Evolutionary conservation across 768 basidiomycete species (phyloP).

Genomic region (Saitozyma sp.): DNA sequence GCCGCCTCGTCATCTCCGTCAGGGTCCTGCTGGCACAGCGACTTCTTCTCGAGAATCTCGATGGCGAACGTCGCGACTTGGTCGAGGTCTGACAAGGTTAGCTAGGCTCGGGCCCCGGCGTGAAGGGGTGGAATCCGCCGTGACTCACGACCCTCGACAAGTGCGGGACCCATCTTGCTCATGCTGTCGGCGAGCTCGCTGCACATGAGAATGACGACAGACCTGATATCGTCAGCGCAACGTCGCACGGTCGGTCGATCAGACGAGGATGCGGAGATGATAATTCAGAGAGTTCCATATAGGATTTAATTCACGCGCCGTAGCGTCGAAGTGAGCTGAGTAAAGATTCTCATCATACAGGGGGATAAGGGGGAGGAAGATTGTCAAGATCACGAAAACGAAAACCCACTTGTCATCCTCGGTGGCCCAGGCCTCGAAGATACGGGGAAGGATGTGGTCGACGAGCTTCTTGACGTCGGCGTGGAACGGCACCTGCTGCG

Average conservation of each 20-base stretch:
- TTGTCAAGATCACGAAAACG: conserved; percentile 13
- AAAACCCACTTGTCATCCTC: conserved; percentile 93
- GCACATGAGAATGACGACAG: conserved; percentile 81
- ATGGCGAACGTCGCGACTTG: conserved; percentile 75
- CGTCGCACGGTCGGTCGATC: conserved; percentile 5
- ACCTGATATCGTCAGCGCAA: conserved; percentile 19
- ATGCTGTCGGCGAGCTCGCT: conserved; percentile 86
- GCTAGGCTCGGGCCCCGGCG: neutral
- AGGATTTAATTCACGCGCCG: conserved; percentile 60
- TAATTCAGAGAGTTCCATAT: conserved; percentile 53
- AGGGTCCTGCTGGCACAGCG: conserved; percentile 93
- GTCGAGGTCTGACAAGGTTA: conserved; percentile 59
- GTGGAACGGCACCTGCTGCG: conserved; percentile 52
- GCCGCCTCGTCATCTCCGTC: conserved; percentile 80
- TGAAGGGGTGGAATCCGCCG: neutral
- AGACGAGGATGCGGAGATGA: conserved; percentile 15
- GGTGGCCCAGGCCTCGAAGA: conserved; percentile 84
- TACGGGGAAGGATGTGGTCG: conserved; percentile 67
- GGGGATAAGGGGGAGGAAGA: conserved; percentile 1
- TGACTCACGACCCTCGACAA: conserved; percentile 73
- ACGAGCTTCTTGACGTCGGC: conserved; percentile 75
- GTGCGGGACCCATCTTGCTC: conserved; percentile 84
- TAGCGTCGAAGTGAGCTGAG: conserved; percentile 79
- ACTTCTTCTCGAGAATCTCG: conserved; percentile 88
- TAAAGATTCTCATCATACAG: conserved; percentile 59